Percentiles rank a stretch among this genome's conserved stretches.
phyloP scores from a whole-genome alignment of 495 filamentous ascomycete species.

The Elaphomyces granulatus region DNA sequence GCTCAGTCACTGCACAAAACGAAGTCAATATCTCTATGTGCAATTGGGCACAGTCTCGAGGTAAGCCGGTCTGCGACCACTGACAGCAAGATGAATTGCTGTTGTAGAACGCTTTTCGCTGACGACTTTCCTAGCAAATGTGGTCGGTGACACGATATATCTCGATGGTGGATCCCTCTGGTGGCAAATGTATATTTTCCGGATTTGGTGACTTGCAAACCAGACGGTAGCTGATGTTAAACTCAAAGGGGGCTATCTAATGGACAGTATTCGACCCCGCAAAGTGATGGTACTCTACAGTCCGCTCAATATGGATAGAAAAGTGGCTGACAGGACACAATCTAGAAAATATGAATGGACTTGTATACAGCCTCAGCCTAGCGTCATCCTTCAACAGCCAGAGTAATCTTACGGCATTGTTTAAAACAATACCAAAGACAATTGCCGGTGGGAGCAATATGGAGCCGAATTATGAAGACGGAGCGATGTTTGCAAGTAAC shows the following conservation, averaged over 20 bases:
- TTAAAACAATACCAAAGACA: slow-evolving; percentile 27
- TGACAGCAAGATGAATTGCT: background rate
- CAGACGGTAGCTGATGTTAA: background rate
- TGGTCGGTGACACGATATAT: slow-evolving; percentile 46
- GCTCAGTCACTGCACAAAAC: too few relatives aligned
- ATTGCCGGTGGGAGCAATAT: slow-evolving; percentile 26
- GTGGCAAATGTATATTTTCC: slow-evolving; percentile 21
- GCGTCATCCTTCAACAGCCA: slow-evolving; percentile 31
- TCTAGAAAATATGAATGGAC: background rate
- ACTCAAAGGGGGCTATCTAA: slow-evolving; percentile 2
- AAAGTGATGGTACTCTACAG: slow-evolving; percentile 2
- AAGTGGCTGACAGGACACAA: background rate
- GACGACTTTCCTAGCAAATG: slow-evolving; percentile 36
- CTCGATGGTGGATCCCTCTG: slow-evolving; percentile 42
- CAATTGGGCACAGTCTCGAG: slow-evolving; percentile 34
- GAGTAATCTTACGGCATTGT: slow-evolving; percentile 20
- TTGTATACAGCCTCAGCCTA: slow-evolving; percentile 3
- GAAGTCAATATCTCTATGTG: slow-evolving; percentile 37
- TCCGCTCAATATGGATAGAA: background rate
- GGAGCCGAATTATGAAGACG: slow-evolving; percentile 39
- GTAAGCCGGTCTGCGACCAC: slow-evolving; percentile 7
- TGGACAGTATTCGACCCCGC: background rate
- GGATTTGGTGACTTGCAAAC: background rate
- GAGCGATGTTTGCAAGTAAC: slow-evolving; percentile 44
- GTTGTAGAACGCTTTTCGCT: too few relatives aligned